Evolutionary conservation across 2,329 filamentous ascomycete genomes (phyloP).

Genomic region (Fusarium humuli): DNA sequence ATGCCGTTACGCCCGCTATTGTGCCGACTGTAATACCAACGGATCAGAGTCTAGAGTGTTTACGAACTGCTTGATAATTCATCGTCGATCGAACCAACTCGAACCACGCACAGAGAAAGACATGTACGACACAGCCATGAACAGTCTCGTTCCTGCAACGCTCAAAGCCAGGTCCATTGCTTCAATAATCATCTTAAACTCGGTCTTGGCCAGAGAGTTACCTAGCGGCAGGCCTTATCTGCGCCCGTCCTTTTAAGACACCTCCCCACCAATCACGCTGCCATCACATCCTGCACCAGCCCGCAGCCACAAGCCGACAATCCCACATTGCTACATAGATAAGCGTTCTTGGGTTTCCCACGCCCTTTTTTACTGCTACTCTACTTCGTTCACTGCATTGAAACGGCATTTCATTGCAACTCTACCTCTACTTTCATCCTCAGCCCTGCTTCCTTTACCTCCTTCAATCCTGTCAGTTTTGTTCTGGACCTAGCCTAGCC

Average conservation of each 20-base stretch:
- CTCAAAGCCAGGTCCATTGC: neutral
- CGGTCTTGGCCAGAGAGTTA: slow-evolving; percentile 7
- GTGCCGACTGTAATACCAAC: neutral
- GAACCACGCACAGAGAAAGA: neutral
- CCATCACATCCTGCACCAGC: slow-evolving; percentile 32
- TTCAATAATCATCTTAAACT: neutral
- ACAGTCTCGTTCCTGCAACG: neutral
- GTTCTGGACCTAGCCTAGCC: slow-evolving; percentile 33
- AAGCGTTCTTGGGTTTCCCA: slow-evolving; percentile 29
- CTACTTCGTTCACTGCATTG: neutral
- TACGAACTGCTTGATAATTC: slow-evolving; percentile 3
- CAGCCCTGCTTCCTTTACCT: slow-evolving; percentile 17
- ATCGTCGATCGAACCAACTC: slow-evolving; percentile 2
- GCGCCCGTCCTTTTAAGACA: slow-evolving; percentile 17
- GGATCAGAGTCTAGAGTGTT: neutral
- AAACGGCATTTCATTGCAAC: neutral
- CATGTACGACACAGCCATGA: neutral
- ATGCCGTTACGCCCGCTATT: slow-evolving; percentile 33
- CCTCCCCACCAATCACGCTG: slow-evolving; percentile 37
- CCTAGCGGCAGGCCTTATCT: slow-evolving; percentile 32
- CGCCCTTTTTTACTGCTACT: slow-evolving; percentile 19
- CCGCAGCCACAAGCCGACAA: slow-evolving; percentile 30
- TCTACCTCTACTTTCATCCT: slow-evolving; percentile 1
- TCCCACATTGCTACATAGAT: slow-evolving; percentile 34
- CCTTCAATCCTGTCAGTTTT: slow-evolving; percentile 27